Evolutionary conservation across 2,329 filamentous ascomycete species (phyloP), one percentile per base, ranked within the genome.

Genomic region (Colletotrichum theobromicola): DNA sequence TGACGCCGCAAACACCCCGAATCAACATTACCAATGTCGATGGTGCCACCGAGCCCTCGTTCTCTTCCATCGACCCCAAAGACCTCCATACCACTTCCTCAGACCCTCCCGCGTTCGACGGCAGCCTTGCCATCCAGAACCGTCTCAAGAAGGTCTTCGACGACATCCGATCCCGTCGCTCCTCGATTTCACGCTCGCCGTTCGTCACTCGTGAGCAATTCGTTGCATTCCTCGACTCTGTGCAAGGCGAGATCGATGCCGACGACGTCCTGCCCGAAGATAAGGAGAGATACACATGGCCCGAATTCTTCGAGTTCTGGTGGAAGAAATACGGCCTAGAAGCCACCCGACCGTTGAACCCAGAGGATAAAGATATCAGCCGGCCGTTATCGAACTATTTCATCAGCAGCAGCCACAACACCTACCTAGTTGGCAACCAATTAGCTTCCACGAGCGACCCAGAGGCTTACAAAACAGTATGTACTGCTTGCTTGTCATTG

Each of bases 321-420:
- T 84, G 83, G 77, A 81, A 83, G 55, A 77, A 81, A 8, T 88
- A 85, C 63, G 84, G 83, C 34, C 85, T 85, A 79, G 82, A 87
- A 35, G 88, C 89, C 5, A 78, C 84, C 24, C 83, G 80, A 76
- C 86, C 87, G n/a, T 81, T 84, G 26, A 82, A 84, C 9, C 72
- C 83, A 26, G 78, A 85, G 34, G 79, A 84, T 76, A 87, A 90
- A 72, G 93, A 95, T 80, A 82, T 92, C 35, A 89, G 89, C 1
- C 90, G 90, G 67, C 94, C 95, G 5, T 88, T 98, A 72, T 94
- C 93, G 61, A 95, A 97, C 81, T 98, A 98, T 85, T 98, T 95
- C 83, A 96, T 98, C 82, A 98, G 93, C 76, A 97, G 95, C 78
- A 98, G 95, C 81, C 96, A 98, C 86, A 98, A 98, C 82, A 98